Evolutionary conservation across 208 protist species (phyloP), one percentile per base, ranked within the genome.

Genomic region (Trypanosoma boissoni): DNA sequence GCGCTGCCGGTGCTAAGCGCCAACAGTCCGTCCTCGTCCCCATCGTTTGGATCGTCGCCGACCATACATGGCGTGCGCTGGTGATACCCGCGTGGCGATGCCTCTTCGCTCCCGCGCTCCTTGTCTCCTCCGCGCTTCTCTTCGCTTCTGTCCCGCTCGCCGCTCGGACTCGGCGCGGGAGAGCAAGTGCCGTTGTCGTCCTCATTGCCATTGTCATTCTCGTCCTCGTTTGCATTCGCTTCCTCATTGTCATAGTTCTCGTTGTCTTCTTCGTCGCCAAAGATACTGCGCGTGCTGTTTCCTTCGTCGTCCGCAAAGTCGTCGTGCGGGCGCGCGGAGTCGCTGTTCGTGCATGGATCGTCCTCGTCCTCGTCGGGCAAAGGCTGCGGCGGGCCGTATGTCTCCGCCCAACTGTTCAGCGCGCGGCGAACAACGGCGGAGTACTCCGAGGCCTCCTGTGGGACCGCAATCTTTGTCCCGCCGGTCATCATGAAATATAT

Each of bases 31-130:
- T 42, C 62, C 2, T 77, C 72, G 27, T 87, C 82, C n/a, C n/a
- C n/a, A n/a, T n/a, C n/a, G n/a, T n/a, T n/a, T n/a, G n/a, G n/a
- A 32, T 93, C 82, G 24, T 76, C 78, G 14, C 77, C 86, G 21
- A 86, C 63, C 60, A 93, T 85, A 53, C 74, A 80, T 9, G 86
- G 79, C 10, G 86, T 93, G 57, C 86, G 86, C 53, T 88, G 80
- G 46, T 93, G 86, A 32, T 76, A 79, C 64, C 77, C 84, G 26
- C 58, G 46, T 9, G 81, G 81, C 23, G 83, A 83, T 18, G 59
- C 31, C 72, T 72, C 72, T 26, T 75, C 77, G 12, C 23, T 48
- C 8, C 21, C 27, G 18, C 6, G 3, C 10, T 2, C 20, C n/a
- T 59, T 55, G 2, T 21, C 20, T 6, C 27, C 46, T 18, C 23